A percentile compares a stretch with the other conserved stretches of the same genome.
Evolutionary conservation across 768 basidiomycete genomes (phyloP).

Genomic region (Gloeopeniophorella convolvens): DNA sequence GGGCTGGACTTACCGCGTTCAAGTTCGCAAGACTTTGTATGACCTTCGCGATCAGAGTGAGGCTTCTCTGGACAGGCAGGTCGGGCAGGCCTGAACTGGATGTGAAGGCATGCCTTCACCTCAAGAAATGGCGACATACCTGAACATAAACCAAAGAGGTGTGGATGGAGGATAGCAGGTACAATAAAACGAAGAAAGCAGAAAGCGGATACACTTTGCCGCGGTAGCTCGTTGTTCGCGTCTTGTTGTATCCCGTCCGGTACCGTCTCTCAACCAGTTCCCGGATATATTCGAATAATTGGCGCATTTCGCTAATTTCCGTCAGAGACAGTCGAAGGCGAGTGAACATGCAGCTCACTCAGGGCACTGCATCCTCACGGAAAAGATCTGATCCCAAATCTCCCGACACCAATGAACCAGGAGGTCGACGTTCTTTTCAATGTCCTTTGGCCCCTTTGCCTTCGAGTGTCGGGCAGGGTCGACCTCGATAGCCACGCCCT

Average conservation of each 20-base stretch:
- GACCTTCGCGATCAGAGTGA: slow-evolving; percentile 84
- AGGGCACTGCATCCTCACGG: slow-evolving; percentile 65
- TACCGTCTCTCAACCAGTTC: slow-evolving; percentile 66
- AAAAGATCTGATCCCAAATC: slow-evolving; percentile 79
- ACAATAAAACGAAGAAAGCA: slow-evolving; percentile 87
- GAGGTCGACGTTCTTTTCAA: slow-evolving; percentile 59
- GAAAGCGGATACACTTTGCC: slow-evolving; percentile 85
- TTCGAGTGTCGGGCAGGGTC: slow-evolving; percentile 71
- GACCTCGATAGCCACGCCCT: slow-evolving; percentile 76
- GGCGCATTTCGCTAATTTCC: slow-evolving; percentile 58
- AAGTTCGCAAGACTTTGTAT: slow-evolving; percentile 86
- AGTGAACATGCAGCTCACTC: slow-evolving; percentile 40
- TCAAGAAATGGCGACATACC: slow-evolving; percentile 36
- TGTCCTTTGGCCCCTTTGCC: slow-evolving; percentile 51
- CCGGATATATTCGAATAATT: slow-evolving; percentile 62
- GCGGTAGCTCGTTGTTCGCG: slow-evolving; percentile 50
- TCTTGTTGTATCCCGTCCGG: slow-evolving; percentile 33
- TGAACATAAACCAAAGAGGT: slow-evolving; percentile 71
- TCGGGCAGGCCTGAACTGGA: slow-evolving; percentile 53
- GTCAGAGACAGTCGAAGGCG: slow-evolving; percentile 3
- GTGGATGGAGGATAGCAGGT: slow-evolving; percentile 84
- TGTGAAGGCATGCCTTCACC: neutral
- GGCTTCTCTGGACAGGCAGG: slow-evolving; percentile 62
- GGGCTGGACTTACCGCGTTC: slow-evolving; percentile 47
- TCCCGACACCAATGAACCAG: slow-evolving; percentile 74